phyloP scores from a whole-genome alignment of 2,329 filamentous ascomycete genomes.

The Aspergillus sp. region DNA sequence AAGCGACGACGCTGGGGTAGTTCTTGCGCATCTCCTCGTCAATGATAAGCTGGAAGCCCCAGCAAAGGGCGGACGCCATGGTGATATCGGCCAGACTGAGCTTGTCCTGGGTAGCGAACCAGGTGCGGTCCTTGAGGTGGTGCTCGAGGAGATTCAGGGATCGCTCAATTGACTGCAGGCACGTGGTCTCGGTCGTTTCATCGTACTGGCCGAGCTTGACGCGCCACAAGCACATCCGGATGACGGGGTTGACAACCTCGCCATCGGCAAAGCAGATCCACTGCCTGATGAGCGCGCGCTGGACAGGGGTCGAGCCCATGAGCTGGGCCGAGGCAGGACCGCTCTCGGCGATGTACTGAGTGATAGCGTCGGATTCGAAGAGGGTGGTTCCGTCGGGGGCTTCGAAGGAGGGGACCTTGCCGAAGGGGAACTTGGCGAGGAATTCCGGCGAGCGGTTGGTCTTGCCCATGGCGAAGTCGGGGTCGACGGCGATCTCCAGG shows the following conservation, averaged over 20 bases:
- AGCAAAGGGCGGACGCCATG: constrained; percentile 13
- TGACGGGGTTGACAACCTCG: constrained; percentile 14
- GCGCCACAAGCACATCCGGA: constrained; percentile 13
- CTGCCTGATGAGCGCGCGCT: constrained; percentile 36
- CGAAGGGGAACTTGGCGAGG: constrained; percentile 43
- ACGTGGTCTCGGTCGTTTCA: constrained; percentile 11
- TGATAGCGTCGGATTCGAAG: constrained; percentile 41
- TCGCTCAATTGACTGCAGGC: constrained; percentile 13
- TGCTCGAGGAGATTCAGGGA: constrained; percentile 13
- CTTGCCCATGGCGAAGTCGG: constrained; percentile 34
- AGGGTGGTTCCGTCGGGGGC: constrained; percentile 39
- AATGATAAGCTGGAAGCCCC: constrained; percentile 16
- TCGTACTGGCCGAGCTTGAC: constrained; percentile 11
- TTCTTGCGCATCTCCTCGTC: constrained; percentile 20
- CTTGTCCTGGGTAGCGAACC: constrained; percentile 16
- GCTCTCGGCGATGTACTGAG: constrained; percentile 37
- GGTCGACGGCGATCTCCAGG: constrained; percentile 11
- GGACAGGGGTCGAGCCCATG: constrained; percentile 34
- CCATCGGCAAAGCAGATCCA: constrained; percentile 39
- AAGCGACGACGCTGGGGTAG: constrained; percentile 13
- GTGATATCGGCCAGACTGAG: constrained; percentile 22
- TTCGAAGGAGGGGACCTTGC: constrained; percentile 45
- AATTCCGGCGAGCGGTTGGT: constrained; percentile 39
- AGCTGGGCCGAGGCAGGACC: constrained; percentile 40
- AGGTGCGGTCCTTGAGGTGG: constrained; percentile 11